Percentiles rank a stretch among this genome's conserved stretches.
These are phyloP conservation scores for Ophiocordyceps robertsii DNA, from an alignment of 2,329 filamentous ascomycete genomes.

Conservation along the genomic window DNA sequence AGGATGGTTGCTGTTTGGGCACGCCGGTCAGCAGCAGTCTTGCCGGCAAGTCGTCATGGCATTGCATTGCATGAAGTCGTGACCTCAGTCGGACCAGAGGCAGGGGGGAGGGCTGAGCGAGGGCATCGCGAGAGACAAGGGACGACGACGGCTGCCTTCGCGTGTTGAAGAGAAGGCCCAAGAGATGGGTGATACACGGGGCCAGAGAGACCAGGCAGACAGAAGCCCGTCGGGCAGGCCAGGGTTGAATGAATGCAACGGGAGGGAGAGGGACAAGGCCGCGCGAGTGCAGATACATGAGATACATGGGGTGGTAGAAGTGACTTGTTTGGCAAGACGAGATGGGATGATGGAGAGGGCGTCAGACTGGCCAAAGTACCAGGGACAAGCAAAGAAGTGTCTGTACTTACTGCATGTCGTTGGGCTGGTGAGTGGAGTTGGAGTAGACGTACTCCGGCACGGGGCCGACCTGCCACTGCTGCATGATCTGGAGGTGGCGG, in stretches of 20 bases:
- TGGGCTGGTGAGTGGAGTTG: slow-evolving; percentile 38
- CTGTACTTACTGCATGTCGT: slow-evolving; percentile 45
- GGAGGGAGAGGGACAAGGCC: background rate
- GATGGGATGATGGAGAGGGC: slow-evolving; percentile 2
- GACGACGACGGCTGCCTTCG: slow-evolving; percentile 6
- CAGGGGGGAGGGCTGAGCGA: slow-evolving; percentile 2
- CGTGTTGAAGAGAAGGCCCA: slow-evolving; percentile 1
- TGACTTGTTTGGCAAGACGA: background rate
- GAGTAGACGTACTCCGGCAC: slow-evolving; percentile 46
- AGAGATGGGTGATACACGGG: slow-evolving; percentile 12
- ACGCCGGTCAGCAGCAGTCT: slow-evolving; percentile 18
- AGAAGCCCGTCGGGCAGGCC: background rate
- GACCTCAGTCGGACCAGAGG: slow-evolving; percentile 5
- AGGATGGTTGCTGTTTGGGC: slow-evolving; percentile 25
- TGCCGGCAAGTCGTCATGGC: slow-evolving; percentile 12
- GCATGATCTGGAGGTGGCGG: slow-evolving; percentile 33
- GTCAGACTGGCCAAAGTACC: slow-evolving; percentile 10
- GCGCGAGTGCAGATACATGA: background rate
- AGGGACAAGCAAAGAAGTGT: slow-evolving; percentile 18
- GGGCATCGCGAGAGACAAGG: slow-evolving; percentile 2
- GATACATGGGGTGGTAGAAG: slow-evolving; percentile 2
- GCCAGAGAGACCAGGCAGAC: background rate
- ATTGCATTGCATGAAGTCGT: slow-evolving; percentile 8
- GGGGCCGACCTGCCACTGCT: slow-evolving; percentile 48
- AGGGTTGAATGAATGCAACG: background rate